These are phyloP conservation scores for Rhodamnia rubescens DNA, from an alignment of 345 rosid genomes.

Conservation along the genomic window DNA sequence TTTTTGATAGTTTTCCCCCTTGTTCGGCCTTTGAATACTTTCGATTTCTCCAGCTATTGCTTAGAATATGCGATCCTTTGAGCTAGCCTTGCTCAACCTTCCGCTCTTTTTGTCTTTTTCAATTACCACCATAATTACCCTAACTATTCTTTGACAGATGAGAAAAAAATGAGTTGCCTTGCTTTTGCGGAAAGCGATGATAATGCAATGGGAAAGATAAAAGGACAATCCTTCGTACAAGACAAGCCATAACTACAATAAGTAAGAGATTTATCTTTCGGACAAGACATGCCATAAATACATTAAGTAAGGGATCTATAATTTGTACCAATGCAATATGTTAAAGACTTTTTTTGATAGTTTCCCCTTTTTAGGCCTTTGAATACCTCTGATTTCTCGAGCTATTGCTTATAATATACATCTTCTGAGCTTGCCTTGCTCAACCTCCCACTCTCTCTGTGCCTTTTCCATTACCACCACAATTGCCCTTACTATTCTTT, in stretches of 20 bases:
- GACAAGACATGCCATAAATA: too few relatives aligned
- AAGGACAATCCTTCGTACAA: accelerated
- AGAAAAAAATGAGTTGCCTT: neutral
- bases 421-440: neutral
- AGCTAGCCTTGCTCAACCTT: neutral
- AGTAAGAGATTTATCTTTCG: neutral
- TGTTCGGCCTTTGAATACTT: neutral
- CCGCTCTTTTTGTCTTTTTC: neutral
- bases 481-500: neutral
- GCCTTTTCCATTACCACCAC: neutral
- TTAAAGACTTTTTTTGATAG: too few relatives aligned
- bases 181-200: neutral
- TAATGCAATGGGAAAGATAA: neutral
- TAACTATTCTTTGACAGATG: too few relatives aligned
- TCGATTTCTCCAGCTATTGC: neutral
- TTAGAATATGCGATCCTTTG: neutral
- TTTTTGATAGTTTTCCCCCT: too few relatives aligned
- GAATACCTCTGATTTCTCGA: neutral
- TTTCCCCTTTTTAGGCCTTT: neutral
- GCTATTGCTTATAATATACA: neutral
- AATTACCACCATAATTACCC: neutral
- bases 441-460: neutral
- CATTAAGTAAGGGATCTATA: neutral
- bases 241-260: neutral
- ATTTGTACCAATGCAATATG: neutral